Base-by-base conservation (phyloP, 768 basidiomycete species). In the Cytidiella melzeri region DNA sequence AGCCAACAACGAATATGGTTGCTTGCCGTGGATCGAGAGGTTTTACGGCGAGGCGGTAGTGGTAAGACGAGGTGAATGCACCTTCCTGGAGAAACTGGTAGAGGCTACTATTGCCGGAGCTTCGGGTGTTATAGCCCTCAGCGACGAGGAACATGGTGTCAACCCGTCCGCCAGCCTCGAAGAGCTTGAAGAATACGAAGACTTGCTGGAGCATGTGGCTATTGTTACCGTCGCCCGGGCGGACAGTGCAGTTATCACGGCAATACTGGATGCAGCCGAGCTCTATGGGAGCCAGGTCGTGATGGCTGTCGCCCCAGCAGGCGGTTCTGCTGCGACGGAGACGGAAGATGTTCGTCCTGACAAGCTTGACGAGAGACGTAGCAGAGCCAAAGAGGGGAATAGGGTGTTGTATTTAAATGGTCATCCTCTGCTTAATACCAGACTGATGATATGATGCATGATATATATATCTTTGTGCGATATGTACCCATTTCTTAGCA, bases 1-100 rank as follows among this genome's bases (percentile, higher is more conserved):
- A 3, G 59, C 60, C 34, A 7, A 7, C 30, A 90, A 92, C 58
- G 48, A 54, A 0, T 66, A 72, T 12, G 90, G 89, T 5, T 92
- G 89, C 59, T 42, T 52, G 4, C 72, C 77, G 4, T 89, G 82
- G 64, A 58, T 64, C 1, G 61, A 73, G 34, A 45, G 63, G 3
- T 76, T 81, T 54, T 15, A 34, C 15, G 74, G 74, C 41, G 76
- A 73, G 38, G 72, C 79, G 4, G 62, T 92, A 20, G 61, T 96
- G 13, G 71, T 87, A 13, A 72, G 72, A 39, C 78, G 95, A 24
- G 95, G 95, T 4, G 78, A 73, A 4, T 98, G 95, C 65, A 85
- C 92, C 7, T 97, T 98, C 67, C 66, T 91, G 12, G 78, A 89
- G 55, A 99, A 99, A 68, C 72, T 94, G 13, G 43, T 80, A 11